Evolutionary conservation across 2,329 filamentous ascomycete genomes (phyloP).

Genomic region (Emmonsiellopsis sp.): DNA sequence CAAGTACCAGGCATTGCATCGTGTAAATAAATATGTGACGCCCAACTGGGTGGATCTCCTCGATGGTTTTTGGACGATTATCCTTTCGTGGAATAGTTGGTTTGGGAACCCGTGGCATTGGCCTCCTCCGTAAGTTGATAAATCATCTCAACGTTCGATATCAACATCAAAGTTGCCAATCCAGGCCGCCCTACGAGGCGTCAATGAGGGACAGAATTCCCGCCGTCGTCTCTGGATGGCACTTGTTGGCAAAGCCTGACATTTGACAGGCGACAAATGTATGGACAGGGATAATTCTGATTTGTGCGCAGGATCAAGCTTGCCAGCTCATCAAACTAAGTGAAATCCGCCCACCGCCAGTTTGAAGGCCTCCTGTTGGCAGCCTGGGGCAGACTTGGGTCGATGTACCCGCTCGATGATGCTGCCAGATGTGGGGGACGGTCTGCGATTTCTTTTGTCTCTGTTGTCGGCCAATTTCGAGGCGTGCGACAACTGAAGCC

Average conservation of each 20-base stretch:
- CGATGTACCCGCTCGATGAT: neutral
- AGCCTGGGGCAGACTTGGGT: neutral
- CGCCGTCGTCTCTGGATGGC: neutral
- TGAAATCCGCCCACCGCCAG: neutral
- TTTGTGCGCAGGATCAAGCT: neutral
- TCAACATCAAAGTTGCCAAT: neutral
- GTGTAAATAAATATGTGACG: too few species aligned
- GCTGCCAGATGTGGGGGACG: neutral
- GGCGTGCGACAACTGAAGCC: neutral
- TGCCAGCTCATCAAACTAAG: conserved; percentile 2
- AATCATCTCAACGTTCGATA: neutral
- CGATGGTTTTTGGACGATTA: neutral
- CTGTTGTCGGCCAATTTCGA: neutral
- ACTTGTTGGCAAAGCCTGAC: neutral
- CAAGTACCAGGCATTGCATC: too few species aligned
- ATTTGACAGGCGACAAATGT: neutral
- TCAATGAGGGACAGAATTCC: neutral
- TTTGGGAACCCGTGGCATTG: neutral
- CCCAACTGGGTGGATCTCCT: neutral
- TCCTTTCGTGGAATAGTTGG: neutral
- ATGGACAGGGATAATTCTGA: conserved; percentile 1
- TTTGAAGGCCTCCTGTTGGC: neutral
- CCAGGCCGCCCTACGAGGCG: neutral
- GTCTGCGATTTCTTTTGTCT: neutral
- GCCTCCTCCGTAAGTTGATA: too few species aligned